Evolutionary conservation across 2,329 filamentous ascomycete genomes (phyloP), one percentile per base, ranked within the genome.

Genomic region (Coniochaeta prunicola): DNA sequence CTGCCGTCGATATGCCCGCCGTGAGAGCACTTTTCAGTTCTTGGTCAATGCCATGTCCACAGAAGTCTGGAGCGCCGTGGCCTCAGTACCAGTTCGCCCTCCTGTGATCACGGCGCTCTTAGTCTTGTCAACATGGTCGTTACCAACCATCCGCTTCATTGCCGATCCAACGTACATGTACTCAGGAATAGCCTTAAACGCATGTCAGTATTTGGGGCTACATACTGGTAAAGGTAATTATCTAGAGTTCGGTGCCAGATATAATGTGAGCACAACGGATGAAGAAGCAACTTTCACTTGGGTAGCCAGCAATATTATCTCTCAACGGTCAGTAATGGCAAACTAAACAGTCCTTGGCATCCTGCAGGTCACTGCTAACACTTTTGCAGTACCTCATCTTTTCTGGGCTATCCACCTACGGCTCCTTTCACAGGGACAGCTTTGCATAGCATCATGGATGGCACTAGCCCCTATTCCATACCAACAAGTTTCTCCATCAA

Each of bases 281-380:
- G 77, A 82, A 59, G 80, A 83, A 59, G 80, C 80, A 2, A 73
- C 75, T 0, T 77, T 73, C 53, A 81, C 80, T 0, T 84, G 81
- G 81, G 72, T 79, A 2, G 79, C 78, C 1, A 79, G 78, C 61
- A 82, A 80, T 26, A 77, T 81, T 15, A 70, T 83, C 8, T 73
- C 77, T 0, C 80, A 83, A 61, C 75, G 76, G 77, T 80, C 64
- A 2, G 65, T 58, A 17, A 30, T 17, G 7, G n/a, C 15, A n/a
- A n/a, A n/a, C 26, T 13, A 19, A 19, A 3, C 6, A n/a, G 8
- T 21, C 4, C n/a, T 4, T 31, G 6, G 3, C n/a, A 34, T 21
- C 15, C 21, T 9, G 53, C 5, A 13, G 7, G 26, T 19, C 34
- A 38, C 19, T 31, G n/a, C 45, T 56, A 17, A 59, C 36, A 40